Evolutionary conservation across 352 stramenopile genomes (phyloP), one percentile per base, ranked within the genome.

Genomic region (Phytophthora litchii): DNA sequence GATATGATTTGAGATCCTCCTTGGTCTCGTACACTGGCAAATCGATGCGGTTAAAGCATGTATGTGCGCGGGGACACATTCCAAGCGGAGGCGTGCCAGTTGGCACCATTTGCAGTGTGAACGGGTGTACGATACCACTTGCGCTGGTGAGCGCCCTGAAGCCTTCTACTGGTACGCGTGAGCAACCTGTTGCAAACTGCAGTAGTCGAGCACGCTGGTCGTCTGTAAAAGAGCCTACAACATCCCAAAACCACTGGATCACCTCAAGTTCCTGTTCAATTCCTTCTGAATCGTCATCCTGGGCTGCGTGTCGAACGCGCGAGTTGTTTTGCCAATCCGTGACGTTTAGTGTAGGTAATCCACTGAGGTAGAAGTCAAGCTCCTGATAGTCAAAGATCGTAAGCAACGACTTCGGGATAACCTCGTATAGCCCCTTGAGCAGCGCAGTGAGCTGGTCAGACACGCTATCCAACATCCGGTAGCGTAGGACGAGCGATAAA

Each of bases 131-230:
- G 48, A 91, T 89, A 6, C 87, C 87, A 36, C 86, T 92, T 3
- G 80, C 82, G 50, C 86, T 94, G 14, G 75, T 93, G 14, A 96
- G 75, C 1, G 78, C 82, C 52, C 78, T 83, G 58, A 96, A 96
- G 0, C 83, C 82, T 49, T 94, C 83, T 5, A 96, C 84, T 14
- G 85, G 83, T 4, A 99, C 96, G 51, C 98, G 98, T 7, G 88
- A 97, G 14, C 92, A 98, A 1, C 97, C 97, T 0, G 96, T 99
- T 5, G 98, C 91, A 76, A 99, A 99, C 66, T 99, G 96, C 17
- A 99, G 74, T 63, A 99, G 89, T 12, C 94, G 79, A 34, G 97
- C 97, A 27, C 96, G 96, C 52, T 99, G 89, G 55, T 97, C 95
- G 31, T 94, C 76, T 0, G 83, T 91, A 25, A 99, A 87, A 7